Conservation (phyloP, 169 alveolate species). For the Plasmodium knowlesi region DNA sequence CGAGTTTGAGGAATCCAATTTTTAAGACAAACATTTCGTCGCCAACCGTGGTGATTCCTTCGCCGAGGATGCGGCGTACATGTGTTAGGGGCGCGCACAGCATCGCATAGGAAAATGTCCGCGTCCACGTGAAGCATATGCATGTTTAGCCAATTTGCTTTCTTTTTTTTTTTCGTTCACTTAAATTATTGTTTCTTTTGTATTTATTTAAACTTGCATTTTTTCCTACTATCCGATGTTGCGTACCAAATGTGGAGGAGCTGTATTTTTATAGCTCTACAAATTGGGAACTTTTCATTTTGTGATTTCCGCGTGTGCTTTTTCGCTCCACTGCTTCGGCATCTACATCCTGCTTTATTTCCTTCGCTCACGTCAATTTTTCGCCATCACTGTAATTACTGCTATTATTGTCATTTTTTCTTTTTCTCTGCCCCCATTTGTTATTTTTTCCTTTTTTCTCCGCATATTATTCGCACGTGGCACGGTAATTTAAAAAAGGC, state of each 20-base stretch:
- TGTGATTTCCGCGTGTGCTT: not conserved
- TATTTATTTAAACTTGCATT: not conserved
- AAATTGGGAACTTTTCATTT: not conserved
- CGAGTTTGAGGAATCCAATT: conserved; percentile 2
- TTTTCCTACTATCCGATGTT: not conserved
- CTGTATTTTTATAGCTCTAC: not conserved
- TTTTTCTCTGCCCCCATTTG: not conserved
- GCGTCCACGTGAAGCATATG: not conserved
- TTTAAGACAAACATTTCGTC: conserved; percentile 52
- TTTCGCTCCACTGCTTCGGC: not conserved
- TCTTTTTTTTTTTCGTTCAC: not conserved
- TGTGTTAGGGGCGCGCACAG: conserved; percentile 1
- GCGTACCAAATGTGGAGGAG: not conserved
- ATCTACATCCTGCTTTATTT: not conserved
- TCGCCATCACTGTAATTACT: not conserved
- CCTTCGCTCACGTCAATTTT: not conserved
- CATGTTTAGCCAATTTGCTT: not conserved
- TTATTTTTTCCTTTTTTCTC: not conserved
- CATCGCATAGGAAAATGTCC: not conserved
- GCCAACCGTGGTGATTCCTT: conserved; percentile 8
- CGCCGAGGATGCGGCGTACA: not conserved
- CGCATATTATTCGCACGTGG: not conserved
- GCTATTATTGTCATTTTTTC: not conserved
- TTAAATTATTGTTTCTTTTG: not conserved
- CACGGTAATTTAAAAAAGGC: not conserved